Conservation (phyloP, 306 rosid genomes). For the Sophora flavescens region DNA sequence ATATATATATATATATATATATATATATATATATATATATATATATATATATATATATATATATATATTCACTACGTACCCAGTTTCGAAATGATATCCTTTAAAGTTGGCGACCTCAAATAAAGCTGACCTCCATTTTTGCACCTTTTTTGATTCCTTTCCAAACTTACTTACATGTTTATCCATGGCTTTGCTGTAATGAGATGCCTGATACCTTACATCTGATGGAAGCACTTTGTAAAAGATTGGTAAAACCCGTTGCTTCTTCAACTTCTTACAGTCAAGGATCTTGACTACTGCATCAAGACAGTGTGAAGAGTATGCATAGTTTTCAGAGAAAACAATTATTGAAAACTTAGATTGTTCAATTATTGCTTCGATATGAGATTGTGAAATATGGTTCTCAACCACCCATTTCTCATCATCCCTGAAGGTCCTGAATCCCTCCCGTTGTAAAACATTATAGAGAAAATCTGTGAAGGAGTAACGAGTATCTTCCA, state of each 20-base stretch:
- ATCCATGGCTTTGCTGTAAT: not conserved
- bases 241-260: not conserved
- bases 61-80: not conserved
- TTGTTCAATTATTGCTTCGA: not conserved
- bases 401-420: not conserved
- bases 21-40: no score
- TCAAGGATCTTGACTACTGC: not conserved
- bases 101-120: conserved; percentile 6
- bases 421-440: not conserved
- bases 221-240: not conserved
- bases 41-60: no score
- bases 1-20: no score
- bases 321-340: not conserved
- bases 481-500: not conserved
- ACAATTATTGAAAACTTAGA: not conserved
- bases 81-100: not conserved
- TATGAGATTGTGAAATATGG: not conserved
- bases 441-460: not conserved
- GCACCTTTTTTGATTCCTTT: not conserved
- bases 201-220: not conserved
- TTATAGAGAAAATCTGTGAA: not conserved
- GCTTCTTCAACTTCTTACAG: not conserved
- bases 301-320: not conserved
- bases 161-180: not conserved
- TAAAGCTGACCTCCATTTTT: conserved; percentile 30